A percentile compares a stretch with the other conserved stretches of the same genome.
These are phyloP conservation scores for Thalassiosira exigua DNA, from an alignment of 352 stramenopile genomes.

Conservation along the genomic window DNA sequence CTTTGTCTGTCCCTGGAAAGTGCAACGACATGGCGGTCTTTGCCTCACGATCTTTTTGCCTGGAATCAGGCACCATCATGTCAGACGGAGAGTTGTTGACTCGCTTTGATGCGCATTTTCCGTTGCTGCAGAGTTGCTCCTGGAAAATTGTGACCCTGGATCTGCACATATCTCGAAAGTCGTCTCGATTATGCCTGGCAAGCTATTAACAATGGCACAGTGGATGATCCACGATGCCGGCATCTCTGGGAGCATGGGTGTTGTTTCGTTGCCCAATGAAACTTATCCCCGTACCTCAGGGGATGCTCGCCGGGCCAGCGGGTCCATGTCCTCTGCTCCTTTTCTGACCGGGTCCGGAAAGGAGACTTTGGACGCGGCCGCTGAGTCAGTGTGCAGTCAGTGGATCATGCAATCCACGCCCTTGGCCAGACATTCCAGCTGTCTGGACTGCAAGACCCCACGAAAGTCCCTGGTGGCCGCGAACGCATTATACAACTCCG, in stretches of 20 bases:
- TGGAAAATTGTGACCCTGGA: conserved; percentile 25
- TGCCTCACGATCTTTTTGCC: conserved; percentile 9
- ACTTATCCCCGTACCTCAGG: conserved; percentile 5
- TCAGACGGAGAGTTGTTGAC: conserved; percentile 10
- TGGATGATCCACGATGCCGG: conserved; percentile 4
- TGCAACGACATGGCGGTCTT: conserved; percentile 15
- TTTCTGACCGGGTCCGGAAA: conserved; percentile 12
- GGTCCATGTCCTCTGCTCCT: conserved; percentile 7
- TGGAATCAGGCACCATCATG: background rate
- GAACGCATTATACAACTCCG: background rate
- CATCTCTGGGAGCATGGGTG: conserved; percentile 14
- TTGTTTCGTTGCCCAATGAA: background rate
- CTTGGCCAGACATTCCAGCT: background rate
- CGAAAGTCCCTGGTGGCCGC: background rate
- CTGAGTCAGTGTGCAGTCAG: background rate
- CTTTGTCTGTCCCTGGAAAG: background rate
- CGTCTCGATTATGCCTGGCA: conserved; percentile 18
- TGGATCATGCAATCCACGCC: background rate
- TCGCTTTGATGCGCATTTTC: conserved; percentile 23
- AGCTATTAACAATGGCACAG: conserved; percentile 31
- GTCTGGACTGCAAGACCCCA: background rate
- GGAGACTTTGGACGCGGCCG: conserved; percentile 14
- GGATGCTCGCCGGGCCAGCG: background rate
- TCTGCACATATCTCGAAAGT: conserved; percentile 12
- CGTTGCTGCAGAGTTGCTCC: conserved; percentile 16